A percentile compares a stretch with the other conserved stretches of the same genome.
Evolutionary conservation across 495 filamentous ascomycete species (phyloP).

Genomic region (Trypethelium eluteriae): DNA sequence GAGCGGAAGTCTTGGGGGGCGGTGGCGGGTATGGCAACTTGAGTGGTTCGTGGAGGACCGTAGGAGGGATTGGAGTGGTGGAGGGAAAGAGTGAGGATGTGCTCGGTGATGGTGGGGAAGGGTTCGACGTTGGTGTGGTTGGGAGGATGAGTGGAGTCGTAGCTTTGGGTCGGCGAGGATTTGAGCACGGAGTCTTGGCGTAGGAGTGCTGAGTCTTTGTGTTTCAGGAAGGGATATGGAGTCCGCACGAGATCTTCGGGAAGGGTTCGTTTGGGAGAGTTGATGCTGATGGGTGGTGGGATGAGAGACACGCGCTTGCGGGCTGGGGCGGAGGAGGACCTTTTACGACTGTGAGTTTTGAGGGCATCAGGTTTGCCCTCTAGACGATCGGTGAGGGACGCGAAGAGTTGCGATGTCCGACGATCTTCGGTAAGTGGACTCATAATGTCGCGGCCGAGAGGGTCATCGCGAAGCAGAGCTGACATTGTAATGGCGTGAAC

Average conservation of each 20-base stretch:
- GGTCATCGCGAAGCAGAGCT: slow-evolving; percentile 25
- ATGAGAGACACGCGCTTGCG: slow-evolving; percentile 15
- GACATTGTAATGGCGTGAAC: slow-evolving; percentile 28
- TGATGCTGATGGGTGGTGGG: slow-evolving; percentile 27
- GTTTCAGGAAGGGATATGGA: slow-evolving; percentile 23
- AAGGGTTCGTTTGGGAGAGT: slow-evolving; percentile 15
- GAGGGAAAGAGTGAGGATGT: slow-evolving; percentile 24
- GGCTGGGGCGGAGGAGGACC: not conserved
- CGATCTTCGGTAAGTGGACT: slow-evolving; percentile 5
- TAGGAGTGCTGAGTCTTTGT: slow-evolving; percentile 18
- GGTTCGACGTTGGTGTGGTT: not conserved
- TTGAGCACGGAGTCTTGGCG: slow-evolving; percentile 3
- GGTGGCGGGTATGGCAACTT: slow-evolving; percentile 21
- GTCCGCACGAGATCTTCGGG: slow-evolving; percentile 28
- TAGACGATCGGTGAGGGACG: not conserved
- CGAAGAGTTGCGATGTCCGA: not conserved
- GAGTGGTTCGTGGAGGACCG: slow-evolving; percentile 13
- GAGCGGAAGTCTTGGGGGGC: slow-evolving; percentile 18
- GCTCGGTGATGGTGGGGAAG: slow-evolving; percentile 11
- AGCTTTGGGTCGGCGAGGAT: not conserved
- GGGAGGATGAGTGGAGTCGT: slow-evolving; percentile 2
- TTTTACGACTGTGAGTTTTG: slow-evolving; percentile 10
- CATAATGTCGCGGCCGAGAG: not conserved
- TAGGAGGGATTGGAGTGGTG: slow-evolving; percentile 18
- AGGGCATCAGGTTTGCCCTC: not conserved